phyloP scores from a whole-genome alignment of 257 asterid species.

The Scutellaria baicalensis region DNA sequence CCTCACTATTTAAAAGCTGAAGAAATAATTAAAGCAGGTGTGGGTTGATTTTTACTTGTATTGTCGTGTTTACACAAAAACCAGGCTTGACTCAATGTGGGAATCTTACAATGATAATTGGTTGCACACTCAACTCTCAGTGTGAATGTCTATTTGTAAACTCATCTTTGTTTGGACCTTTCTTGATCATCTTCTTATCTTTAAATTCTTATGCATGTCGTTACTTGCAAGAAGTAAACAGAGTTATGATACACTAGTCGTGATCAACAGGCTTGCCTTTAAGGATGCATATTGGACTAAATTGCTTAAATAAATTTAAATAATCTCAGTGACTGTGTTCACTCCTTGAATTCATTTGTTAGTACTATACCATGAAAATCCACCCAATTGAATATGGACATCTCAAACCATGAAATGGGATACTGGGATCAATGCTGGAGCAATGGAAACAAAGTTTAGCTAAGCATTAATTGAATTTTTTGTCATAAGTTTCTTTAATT shows the following conservation, averaged over 20 bases:
- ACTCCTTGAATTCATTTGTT: neutral
- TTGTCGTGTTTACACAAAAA: neutral
- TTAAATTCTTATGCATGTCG: neutral
- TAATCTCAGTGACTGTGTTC: neutral
- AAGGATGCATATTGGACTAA: neutral
- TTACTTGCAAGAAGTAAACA: neutral
- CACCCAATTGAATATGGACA: neutral
- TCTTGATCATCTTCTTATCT: neutral
- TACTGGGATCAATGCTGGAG: conserved; percentile 1
- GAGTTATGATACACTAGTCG: neutral
- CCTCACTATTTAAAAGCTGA: neutral
- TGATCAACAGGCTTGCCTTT: neutral
- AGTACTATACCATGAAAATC: neutral
- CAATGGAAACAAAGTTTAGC: neutral
- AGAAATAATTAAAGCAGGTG: neutral
- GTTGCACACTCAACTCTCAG: neutral
- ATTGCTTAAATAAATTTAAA: neutral
- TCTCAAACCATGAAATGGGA: conserved; percentile 2
- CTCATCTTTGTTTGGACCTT: neutral
- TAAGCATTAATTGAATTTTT: conserved; percentile 5
- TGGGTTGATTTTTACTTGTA: neutral
- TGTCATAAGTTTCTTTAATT: neutral
- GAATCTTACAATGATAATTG: neutral
- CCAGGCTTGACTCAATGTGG: neutral
- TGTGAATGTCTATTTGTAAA: neutral